phyloP scores from a whole-genome alignment of 139 green algal species.

The Haematococcus lacustris region DNA sequence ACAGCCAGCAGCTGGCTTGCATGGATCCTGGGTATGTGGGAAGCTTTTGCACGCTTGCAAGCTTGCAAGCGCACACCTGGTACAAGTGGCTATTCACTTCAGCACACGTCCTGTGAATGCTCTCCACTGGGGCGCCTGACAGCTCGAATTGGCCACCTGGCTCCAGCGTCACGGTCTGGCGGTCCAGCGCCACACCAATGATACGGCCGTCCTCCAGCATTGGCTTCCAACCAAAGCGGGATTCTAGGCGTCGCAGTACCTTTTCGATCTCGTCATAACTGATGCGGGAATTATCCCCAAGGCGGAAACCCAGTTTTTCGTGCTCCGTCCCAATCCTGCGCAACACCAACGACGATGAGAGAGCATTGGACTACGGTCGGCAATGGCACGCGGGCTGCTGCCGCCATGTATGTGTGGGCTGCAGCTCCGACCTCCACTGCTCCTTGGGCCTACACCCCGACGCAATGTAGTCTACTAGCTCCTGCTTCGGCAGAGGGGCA shows the following conservation, averaged over 20 bases:
- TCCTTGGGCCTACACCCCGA: conserved; percentile 73
- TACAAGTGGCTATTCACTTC: conserved; percentile 95
- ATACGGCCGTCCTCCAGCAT: conserved; percentile 88
- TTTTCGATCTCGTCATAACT: conserved; percentile 71
- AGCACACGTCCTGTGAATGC: conserved; percentile 88
- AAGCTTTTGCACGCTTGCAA: too few relatives aligned
- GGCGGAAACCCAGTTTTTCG: conserved; percentile 93
- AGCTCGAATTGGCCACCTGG: conserved; percentile 98
- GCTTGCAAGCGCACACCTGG: too few relatives aligned
- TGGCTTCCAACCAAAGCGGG: conserved; percentile 77
- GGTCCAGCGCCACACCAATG: conserved; percentile 78
- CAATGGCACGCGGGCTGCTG: background rate
- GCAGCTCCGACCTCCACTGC: conserved; percentile 61
- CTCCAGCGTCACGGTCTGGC: conserved; percentile 92
- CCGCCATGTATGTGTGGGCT: too few relatives aligned
- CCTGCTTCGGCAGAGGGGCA: conserved; percentile 52
- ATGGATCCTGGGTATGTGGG: too few relatives aligned
- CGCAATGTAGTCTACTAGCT: conserved; percentile 70
- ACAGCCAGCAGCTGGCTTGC: background rate
- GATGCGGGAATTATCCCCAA: conserved; percentile 52
- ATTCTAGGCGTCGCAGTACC: conserved; percentile 51
- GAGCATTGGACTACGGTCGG: background rate
- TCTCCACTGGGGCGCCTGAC: conserved; percentile 80
- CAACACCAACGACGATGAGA: background rate
- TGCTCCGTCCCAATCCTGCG: conserved; percentile 96